phyloP scores from a whole-genome alignment of 306 rosid genomes.

The Albizia julibrissin region DNA sequence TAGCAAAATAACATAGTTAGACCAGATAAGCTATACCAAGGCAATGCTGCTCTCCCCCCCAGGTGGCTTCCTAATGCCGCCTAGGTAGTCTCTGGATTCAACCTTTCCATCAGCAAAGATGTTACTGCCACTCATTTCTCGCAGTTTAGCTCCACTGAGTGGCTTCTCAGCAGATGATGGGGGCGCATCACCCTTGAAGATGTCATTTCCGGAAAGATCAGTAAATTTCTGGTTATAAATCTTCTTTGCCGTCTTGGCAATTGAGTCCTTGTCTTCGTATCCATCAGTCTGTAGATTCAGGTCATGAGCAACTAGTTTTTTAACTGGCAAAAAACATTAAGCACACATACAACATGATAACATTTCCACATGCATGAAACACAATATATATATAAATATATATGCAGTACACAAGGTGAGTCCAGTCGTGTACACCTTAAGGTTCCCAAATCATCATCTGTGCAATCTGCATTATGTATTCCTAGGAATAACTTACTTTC shows the following conservation, averaged over 20 bases:
- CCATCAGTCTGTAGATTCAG: slow-evolving; percentile 49
- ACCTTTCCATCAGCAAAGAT: slow-evolving; percentile 97
- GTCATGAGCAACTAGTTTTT: slow-evolving; percentile 21
- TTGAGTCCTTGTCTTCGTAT: slow-evolving; percentile 58
- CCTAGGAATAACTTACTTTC: slow-evolving; percentile 10
- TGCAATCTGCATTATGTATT: slow-evolving; percentile 9
- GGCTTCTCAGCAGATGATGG: slow-evolving; percentile 81
- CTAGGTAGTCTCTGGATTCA: slow-evolving; percentile 87
- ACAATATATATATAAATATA: slow-evolving; percentile 4
- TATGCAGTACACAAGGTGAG: background rate
- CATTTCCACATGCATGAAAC: slow-evolving; percentile 16
- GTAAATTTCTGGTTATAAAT: slow-evolving; percentile 72
- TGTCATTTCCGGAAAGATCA: slow-evolving; percentile 83
- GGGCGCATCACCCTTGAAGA: slow-evolving; percentile 76
- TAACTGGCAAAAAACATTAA: background rate
- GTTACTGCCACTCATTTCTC: slow-evolving; percentile 92
- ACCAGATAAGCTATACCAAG: slow-evolving; percentile 74
- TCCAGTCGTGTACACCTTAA: background rate
- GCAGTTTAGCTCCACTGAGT: slow-evolving; percentile 75
- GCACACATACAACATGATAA: background rate
- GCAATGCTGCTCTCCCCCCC: slow-evolving; percentile 99
- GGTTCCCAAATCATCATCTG: slow-evolving; percentile 9
- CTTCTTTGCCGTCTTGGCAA: slow-evolving; percentile 80
- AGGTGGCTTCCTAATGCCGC: slow-evolving; percentile 98
- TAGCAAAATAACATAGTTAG: slow-evolving; percentile 56